Conservation (phyloP, 2,329 filamentous ascomycete genomes). For the Leptographium procerum region DNA sequence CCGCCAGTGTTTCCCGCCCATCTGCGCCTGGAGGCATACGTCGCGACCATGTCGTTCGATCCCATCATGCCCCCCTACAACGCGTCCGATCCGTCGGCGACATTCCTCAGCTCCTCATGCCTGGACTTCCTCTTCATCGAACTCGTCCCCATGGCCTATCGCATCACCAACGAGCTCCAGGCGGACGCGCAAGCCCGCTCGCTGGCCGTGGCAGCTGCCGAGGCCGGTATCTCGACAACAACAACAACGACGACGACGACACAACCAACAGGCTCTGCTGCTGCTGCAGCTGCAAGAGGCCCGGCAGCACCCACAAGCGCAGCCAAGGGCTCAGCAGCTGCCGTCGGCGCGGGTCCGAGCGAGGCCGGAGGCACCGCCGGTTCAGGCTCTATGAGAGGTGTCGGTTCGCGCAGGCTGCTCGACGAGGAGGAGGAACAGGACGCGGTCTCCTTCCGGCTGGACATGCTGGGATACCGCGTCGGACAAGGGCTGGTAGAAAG, state of each 20-base stretch:
- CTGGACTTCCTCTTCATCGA: conserved; percentile 95
- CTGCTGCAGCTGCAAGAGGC: background rate
- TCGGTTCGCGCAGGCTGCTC: conserved; percentile 23
- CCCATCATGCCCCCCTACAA: conserved; percentile 57
- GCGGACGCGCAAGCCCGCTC: conserved; percentile 22
- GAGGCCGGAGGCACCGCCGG: background rate
- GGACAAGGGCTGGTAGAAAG: conserved; percentile 86
- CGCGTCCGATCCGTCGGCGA: conserved; percentile 58
- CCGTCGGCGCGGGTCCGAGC: background rate
- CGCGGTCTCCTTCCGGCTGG: conserved; percentile 73
- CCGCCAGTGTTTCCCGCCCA: background rate
- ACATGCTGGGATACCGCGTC: conserved; percentile 79
- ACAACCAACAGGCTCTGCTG: background rate
- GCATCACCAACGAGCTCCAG: conserved; percentile 65
- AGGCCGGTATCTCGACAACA: conserved; percentile 6
- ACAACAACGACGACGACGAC: background rate
- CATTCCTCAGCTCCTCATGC: conserved; percentile 71
- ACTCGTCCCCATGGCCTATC: conserved; percentile 86
- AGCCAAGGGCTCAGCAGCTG: conserved; percentile 4
- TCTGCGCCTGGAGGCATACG: too few relatives aligned
- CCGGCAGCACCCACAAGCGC: conserved; percentile 2
- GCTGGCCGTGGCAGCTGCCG: conserved; percentile 24
- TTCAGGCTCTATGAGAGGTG: background rate
- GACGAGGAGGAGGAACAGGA: conserved; percentile 78
- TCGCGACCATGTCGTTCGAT: conserved; percentile 58